phyloP scores from a whole-genome alignment of 2,329 filamentous ascomycete species.

The Epichloe baconii region DNA sequence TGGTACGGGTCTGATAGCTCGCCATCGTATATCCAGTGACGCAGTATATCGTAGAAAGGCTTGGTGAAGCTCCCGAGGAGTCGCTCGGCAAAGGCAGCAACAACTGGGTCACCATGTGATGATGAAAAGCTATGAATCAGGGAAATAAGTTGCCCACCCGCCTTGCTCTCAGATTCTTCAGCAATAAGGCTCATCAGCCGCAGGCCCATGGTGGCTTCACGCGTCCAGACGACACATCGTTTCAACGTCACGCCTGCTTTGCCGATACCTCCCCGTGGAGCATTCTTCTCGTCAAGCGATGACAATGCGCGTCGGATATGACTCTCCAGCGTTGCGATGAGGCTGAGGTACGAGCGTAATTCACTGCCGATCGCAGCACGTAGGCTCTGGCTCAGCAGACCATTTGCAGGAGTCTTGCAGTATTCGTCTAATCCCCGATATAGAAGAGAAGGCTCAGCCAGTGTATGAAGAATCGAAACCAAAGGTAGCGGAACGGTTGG shows the following conservation, averaged over 20 bases:
- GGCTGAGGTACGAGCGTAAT: constrained; percentile 73
- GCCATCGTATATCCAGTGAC: constrained; percentile 96
- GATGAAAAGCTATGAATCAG: constrained; percentile 88
- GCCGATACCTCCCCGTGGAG: constrained; percentile 57
- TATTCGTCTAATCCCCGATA: constrained; percentile 73
- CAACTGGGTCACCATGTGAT: constrained; percentile 89
- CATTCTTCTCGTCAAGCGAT: constrained; percentile 52
- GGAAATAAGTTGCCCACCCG: constrained; percentile 84
- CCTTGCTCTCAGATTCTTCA: constrained; percentile 70
- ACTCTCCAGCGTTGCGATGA: constrained; percentile 84
- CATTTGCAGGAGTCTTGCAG: constrained; percentile 66
- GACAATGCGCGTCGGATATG: constrained; percentile 77
- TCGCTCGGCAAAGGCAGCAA: constrained; percentile 83
- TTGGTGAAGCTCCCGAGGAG: constrained; percentile 75
- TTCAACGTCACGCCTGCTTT: constrained; percentile 90
- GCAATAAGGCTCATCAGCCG: constrained; percentile 89
- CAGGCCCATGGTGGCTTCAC: constrained; percentile 91
- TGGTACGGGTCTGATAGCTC: constrained; percentile 92
- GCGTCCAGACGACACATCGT: constrained; percentile 91
- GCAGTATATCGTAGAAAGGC: constrained; percentile 92
- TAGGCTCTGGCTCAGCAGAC: constrained; percentile 83
- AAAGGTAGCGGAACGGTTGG: constrained; percentile 69
- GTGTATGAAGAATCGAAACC: constrained; percentile 71
- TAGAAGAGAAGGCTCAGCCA: constrained; percentile 88
- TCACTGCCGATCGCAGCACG: constrained; percentile 76